Conservation (phyloP, 768 basidiomycete species). For the Leccinum subtestaceum region DNA sequence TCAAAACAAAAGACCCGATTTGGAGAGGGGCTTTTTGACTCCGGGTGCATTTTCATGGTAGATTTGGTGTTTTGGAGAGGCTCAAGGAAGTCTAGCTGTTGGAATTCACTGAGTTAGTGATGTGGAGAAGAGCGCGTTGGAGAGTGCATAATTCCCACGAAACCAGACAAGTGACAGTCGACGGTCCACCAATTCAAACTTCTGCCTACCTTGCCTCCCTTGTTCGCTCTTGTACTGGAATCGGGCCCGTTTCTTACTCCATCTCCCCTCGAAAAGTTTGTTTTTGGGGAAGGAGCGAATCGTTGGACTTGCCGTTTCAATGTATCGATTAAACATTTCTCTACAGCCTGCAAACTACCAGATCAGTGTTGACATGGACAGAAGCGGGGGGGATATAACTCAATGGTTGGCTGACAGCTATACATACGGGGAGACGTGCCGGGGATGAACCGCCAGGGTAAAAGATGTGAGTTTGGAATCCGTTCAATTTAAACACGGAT, state of each 20-base stretch:
- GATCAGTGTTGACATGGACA: not conserved
- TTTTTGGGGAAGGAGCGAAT: not conserved
- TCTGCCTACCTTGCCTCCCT: not conserved
- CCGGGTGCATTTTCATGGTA: not conserved
- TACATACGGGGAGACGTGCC: not conserved
- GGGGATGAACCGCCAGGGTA: not conserved
- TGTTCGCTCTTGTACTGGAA: not conserved
- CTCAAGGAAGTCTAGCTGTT: not conserved
- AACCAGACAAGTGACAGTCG: not conserved
- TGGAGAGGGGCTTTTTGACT: not conserved
- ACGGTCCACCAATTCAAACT: too few species aligned
- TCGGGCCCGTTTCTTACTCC: not conserved
- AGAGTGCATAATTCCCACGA: not conserved
- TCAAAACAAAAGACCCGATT: not conserved
- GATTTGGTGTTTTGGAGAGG: not conserved
- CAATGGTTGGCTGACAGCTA: not conserved
- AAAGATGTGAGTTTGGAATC: not conserved
- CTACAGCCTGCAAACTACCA: not conserved
- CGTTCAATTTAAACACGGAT: not conserved
- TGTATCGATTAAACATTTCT: not conserved
- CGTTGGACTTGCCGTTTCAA: not conserved
- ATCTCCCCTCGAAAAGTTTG: not conserved
- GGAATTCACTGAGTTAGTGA: not conserved
- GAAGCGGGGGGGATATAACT: not conserved
- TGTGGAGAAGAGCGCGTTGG: not conserved